Evolutionary conservation across 2,329 filamentous ascomycete genomes (phyloP), one percentile per base, ranked within the genome.

Genomic region (Chaetomium strumarium): DNA sequence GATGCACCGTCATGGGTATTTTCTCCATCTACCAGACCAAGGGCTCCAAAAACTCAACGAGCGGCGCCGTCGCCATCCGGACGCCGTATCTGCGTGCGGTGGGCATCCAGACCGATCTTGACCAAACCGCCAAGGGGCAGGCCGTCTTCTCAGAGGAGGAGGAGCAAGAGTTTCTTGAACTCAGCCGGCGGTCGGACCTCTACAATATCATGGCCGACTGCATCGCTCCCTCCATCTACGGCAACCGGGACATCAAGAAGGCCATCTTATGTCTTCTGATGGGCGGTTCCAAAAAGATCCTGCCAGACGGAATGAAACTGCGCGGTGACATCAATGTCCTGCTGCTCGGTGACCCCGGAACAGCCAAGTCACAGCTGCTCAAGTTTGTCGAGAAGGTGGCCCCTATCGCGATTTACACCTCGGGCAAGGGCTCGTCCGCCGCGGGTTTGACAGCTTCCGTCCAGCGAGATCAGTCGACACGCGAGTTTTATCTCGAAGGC

Each of bases 21-120:
- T 99, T 96, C 74, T 96, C 92, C 30, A 97, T 97, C 65, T 99
- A 96, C 70, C 90, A 96, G 68, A 87, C 86, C 62, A 97, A 97
- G 70, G 87, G 85, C 38, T 86, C 82, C 39, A 95, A 91, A 69
- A 87, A 85, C 62, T 83, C 81, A 16, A 82, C 79, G 2, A 85
- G 84, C 48, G 86, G 86, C 2, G 93, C 93, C 1, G 91, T 97
- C 3, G 93, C 93, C 9, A 96, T 99, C 63, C 83, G 93, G 59
- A 97, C 95, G 44, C 93, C 93, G 0, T 99, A 99, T 65, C 77
- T 99, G 12, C 83, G 93, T 58, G 90, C 93, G 0, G 89, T 96
- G 2, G 93, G 93, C 5, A 92, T 99, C 54, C 88, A 90, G 60
- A 90, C 86, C 11, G 92, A 96, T 64, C 76, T 93, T 13, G 92